phyloP scores from a whole-genome alignment of 1,284 basidiomycete genomes.

The Fomitiporia mediterranea region DNA sequence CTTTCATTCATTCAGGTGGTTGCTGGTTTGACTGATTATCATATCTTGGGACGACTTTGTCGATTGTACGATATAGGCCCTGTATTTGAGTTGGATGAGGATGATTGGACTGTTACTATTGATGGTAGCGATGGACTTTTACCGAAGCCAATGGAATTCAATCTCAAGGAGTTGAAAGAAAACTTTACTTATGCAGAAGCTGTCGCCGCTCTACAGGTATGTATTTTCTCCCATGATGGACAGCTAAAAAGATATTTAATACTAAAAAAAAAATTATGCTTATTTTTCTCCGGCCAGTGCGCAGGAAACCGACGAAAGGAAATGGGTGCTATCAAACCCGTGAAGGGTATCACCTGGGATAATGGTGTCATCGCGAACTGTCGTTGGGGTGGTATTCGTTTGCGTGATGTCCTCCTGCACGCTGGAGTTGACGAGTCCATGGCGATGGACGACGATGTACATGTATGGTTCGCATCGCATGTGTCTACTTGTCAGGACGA shows the following conservation, averaged over 20 bases:
- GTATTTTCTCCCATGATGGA: conserved; percentile 24
- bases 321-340: conserved; percentile 52
- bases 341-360: conserved; percentile 49
- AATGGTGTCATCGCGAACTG: conserved; percentile 61
- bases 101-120: conserved; percentile 36
- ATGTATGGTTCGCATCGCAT: conserved; percentile 61
- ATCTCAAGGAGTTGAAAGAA: conserved; percentile 38
- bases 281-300: conserved; percentile 38
- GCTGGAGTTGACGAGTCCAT: conserved; percentile 32
- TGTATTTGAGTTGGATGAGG: conserved; percentile 46
- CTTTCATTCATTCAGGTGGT: background rate
- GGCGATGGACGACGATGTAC: conserved; percentile 30
- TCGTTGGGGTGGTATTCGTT: conserved; percentile 52
- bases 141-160: conserved; percentile 33
- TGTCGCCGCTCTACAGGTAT: conserved; percentile 55
- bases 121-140: conserved; percentile 34
- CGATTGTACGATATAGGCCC: conserved; percentile 25
- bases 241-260: background rate
- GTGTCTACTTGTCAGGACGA: conserved; percentile 59
- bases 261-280: too few species aligned
- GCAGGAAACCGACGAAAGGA: conserved; percentile 64
- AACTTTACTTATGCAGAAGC: conserved; percentile 42
- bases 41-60: too few species aligned
- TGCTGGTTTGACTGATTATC: background rate
- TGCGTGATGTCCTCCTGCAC: conserved; percentile 49